Evolutionary conservation across 108 stramenopile species (phyloP).

Genomic region (Skeletonema marinoi): DNA sequence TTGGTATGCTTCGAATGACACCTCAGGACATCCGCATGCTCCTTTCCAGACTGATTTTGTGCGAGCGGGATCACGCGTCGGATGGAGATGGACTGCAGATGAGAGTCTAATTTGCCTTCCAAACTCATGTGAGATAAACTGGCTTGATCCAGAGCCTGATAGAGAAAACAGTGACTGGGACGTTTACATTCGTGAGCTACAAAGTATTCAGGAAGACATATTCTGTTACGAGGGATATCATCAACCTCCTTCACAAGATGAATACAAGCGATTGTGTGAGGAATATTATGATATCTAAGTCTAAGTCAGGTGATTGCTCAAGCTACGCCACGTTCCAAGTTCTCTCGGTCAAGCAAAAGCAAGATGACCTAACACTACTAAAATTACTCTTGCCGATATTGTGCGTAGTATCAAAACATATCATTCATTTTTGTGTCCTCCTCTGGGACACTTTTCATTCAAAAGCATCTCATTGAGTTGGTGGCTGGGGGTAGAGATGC

Average conservation of each 20-base stretch:
- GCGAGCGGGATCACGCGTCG: background rate
- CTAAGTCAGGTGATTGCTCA: too few relatives aligned
- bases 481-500: too few relatives aligned
- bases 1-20: background rate
- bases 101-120: too few relatives aligned
- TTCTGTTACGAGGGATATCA: background rate
- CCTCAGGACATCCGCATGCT: background rate
- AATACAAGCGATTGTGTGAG: background rate
- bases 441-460: too few relatives aligned
- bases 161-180: background rate
- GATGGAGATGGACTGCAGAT: background rate
- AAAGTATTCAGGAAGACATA: background rate
- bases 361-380: too few relatives aligned
- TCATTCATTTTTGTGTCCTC: too few relatives aligned
- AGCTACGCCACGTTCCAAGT: too few relatives aligned
- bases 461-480: too few relatives aligned
- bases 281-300: background rate
- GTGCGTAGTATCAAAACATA: too few relatives aligned
- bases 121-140: background rate
- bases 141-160: background rate
- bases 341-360: too few relatives aligned
- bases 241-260: background rate
- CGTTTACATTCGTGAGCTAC: background rate
- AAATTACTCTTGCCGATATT: too few relatives aligned
- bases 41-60: background rate